Evolutionary conservation across 2,329 filamentous ascomycete genomes (phyloP), one percentile per base, ranked within the genome.

Genomic region (Colletotrichum costaricense): DNA sequence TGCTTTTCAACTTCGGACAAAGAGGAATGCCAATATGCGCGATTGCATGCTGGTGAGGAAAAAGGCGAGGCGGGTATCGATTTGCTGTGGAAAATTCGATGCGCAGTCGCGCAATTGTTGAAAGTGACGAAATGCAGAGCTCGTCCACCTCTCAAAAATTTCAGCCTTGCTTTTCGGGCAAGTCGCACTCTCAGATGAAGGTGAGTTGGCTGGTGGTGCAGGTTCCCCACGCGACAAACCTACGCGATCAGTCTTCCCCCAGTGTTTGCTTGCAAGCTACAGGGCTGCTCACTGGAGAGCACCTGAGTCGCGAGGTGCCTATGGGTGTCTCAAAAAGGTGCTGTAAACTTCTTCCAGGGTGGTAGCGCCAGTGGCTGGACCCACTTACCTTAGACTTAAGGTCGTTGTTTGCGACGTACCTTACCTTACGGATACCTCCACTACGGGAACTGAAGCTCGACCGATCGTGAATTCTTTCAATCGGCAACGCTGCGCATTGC

Each of bases 131-230:
- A 22, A 67, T 59, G 35, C 69, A 49, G 22, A 63, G 55, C 38
- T 63, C 56, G 49, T 46, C 16, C 55, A 26, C 42, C 55, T 24
- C 12, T 30, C 16, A 65, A 69, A 81, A 82, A 80, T 81, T 81
- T 82, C 80, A 82, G 80, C 80, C 80, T 82, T 80, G 80, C 77
- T 67, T 75, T 67, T 67, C 57, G 58, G 69, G 68, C 69, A 72
- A 59, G 35, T 28, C 49, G 28, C 38, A 49, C 19, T 35, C 57
- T 30, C 24, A 71, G n/a, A 24, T 62, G 26, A 46, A 28, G 22
- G 16, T 57, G 19, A 49, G 42, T 49, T 49, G 42, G 7, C 42
- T 49, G 42, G 42, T n/a, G 38, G 42, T 35, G 56, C n/a, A 60
- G 59, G 28, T 64, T 19, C 67, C 5, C 52, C 55, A 71, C 67